Evolutionary conservation across 1,284 basidiomycete species (phyloP), one percentile per base, ranked within the genome.

Genomic region (Schizophyllum commune): DNA sequence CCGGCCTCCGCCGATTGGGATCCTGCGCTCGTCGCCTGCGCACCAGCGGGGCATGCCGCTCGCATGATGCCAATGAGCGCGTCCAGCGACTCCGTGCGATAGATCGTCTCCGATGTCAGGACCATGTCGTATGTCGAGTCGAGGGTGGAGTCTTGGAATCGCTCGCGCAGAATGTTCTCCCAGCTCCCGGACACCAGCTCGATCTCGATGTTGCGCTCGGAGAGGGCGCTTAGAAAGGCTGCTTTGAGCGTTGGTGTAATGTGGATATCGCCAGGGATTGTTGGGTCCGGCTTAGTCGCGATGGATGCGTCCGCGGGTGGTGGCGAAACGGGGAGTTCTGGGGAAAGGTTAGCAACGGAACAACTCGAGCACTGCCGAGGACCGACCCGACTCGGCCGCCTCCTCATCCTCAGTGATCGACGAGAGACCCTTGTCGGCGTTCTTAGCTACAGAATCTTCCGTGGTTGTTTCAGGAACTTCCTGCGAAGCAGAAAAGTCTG

Each of bases 21-120:
- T 2, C 9, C 54, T 0, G 21, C 34, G 58, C 39, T 33, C 32
- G 20, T 6, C 21, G 27, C 22, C 19, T n/a, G 5, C 9, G 39
- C 9, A 17, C 39, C 39, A 13, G 52, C 33, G 32, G 61, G 63
- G 20, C 73, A 75, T 11, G 80, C 77, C 4, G 67, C 61, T 61
- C 73, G 71, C 68, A 89, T 66, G n/a, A 87, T 75, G 32, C 75
- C 69, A 13, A 94, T 76, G 21, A 98, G 77, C n/a, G 85, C 75
- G 0, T 77, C 77, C 0, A 97, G 79, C 62, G 84, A 89, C 0
- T 86, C 82, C 27, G 82, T 76, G 9, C 86, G 79, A 70, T 99
- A 98, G 32, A 98, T 94, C 21, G 96, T 98, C 76, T 99, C 96
- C 20, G 92, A 92, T 0, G 93, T 94, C 56, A 98, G 74, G 1